A percentile compares a stretch with the other conserved stretches of the same genome.
phyloP scores from a whole-genome alignment of 169 alveolate genomes.

The Cryptosporidium tyzzeri region DNA sequence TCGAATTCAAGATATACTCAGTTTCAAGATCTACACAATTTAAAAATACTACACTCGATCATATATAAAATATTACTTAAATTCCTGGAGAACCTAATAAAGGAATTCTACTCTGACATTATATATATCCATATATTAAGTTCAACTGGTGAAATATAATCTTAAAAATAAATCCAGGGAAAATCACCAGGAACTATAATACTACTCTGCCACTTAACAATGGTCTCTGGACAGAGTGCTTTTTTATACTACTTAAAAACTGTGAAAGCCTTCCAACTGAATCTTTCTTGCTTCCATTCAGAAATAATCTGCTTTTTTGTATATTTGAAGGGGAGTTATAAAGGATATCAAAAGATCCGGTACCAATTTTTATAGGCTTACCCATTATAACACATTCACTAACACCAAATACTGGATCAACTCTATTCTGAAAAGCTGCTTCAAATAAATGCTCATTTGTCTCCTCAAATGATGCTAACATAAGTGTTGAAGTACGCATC shows the following conservation, averaged over 20 bases:
- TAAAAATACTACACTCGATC: background rate
- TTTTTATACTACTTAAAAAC: constrained; percentile 41
- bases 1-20: background rate
- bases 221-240: background rate
- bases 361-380: constrained; percentile 93
- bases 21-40: no score
- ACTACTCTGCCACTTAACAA: background rate
- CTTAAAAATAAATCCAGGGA: background rate
- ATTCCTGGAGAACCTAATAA: background rate
- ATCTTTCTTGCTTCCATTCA: constrained; percentile 8
- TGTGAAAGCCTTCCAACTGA: constrained; percentile 55
- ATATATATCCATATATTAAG: background rate
- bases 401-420: constrained; percentile 93
- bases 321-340: constrained; percentile 74
- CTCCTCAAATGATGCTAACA: constrained; percentile 98
- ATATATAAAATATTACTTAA: background rate
- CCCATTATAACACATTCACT: constrained; percentile 98
- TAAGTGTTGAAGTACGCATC: constrained; percentile 96
- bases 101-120: background rate
- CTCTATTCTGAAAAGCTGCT: constrained; percentile 94
- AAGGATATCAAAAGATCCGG: constrained; percentile 94
- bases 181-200: background rate
- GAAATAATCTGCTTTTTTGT: constrained; percentile 7
- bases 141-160: background rate
- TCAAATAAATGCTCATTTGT: constrained; percentile 98